Percentiles rank a stretch among this genome's conserved stretches.
Evolutionary conservation across 352 stramenopile genomes (phyloP).

Genomic region (Pythium chondricola): DNA sequence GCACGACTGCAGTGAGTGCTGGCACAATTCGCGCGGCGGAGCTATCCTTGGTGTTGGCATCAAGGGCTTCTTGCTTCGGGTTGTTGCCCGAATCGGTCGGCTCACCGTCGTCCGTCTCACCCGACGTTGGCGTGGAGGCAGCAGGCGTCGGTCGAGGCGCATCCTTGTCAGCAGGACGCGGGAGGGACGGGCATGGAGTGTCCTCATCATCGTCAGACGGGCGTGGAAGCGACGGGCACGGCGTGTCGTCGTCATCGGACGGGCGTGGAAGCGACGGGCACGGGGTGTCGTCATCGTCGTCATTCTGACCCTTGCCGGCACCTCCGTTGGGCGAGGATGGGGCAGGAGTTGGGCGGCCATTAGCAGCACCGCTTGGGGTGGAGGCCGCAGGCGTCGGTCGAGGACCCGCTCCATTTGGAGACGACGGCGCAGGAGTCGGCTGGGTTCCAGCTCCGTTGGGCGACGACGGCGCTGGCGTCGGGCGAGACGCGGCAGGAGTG

Average conservation of each 20-base stretch:
- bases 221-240: slow-evolving; percentile 24
- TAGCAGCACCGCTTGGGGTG: not conserved
- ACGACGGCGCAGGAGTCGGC: slow-evolving; percentile 1
- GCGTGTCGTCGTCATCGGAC: slow-evolving; percentile 12
- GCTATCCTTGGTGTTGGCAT: slow-evolving; percentile 36
- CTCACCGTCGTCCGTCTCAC: not conserved
- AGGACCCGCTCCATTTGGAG: not conserved
- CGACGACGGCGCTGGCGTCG: slow-evolving; percentile 2
- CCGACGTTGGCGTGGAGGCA: slow-evolving; percentile 4
- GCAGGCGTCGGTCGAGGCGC: slow-evolving; percentile 12
- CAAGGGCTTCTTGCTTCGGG: slow-evolving; percentile 18
- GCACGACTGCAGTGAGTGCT: slow-evolving; percentile 23
- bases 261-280: slow-evolving; percentile 27
- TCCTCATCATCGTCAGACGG: slow-evolving; percentile 18
- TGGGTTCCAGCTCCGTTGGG: not conserved
- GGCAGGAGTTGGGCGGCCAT: not conserved
- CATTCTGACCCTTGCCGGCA: not conserved
- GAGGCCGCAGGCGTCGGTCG: not conserved
- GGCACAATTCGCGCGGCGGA: slow-evolving; percentile 19
- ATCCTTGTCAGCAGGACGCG: slow-evolving; percentile 6
- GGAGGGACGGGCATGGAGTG: slow-evolving; percentile 10
- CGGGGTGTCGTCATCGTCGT: slow-evolving; percentile 15
- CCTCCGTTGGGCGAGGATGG: not conserved
- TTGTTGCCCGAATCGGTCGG: slow-evolving; percentile 1
- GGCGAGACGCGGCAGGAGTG: slow-evolving; percentile 4